Evolutionary conservation across 2,329 filamentous ascomycete genomes (phyloP), one percentile per base, ranked within the genome.

Genomic region (Ophidiomyces ophidiicola): DNA sequence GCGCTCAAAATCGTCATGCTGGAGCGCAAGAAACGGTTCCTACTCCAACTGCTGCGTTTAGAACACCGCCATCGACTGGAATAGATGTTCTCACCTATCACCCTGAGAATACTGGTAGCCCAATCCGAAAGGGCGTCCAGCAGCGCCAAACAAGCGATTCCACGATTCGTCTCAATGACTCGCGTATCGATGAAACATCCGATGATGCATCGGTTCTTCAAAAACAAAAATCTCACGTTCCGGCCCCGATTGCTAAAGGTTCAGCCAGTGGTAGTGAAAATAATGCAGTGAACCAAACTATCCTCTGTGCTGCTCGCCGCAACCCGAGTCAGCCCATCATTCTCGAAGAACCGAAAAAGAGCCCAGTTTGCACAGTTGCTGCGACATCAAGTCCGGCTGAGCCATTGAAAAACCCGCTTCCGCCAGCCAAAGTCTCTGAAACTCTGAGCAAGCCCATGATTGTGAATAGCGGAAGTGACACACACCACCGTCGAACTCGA

Each of bases 1-100:
- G 11, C 12, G 17, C 10, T 17, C 38, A 30, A 17, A 25, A 25
- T 14, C 12, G 17, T 24, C 4, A 15, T 2, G 21, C 18, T 10
- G 15, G 18, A 7, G 18, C 17, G 6, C 38, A 41, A 19, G n/a
- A 12, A 8, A 25, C 26, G 5, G 32, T 41, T 3, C 38, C 38
- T 8, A 41, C 38, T 19, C 38, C 38, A 2, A 41, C 32, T 18
- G 32, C 38, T 6, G 38, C 38, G 6, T 41, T 30, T 30, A 24
- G 38, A n/a, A 41, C 31, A 15, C 38, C 38, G 17, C 30, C 38
- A 29, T 28, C 21, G 15, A 10, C 29, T 6, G 28, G 14, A 24
- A 18, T 10, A 5, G 6, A n/a, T 32, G 12, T n/a, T 10, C 26
- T 5, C 14, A 4, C 25, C 3, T n/a, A 18, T 7, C 4, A 15